Evolutionary conservation across 306 rosid species (phyloP).

Genomic region (Citrullus mucosospermus): DNA sequence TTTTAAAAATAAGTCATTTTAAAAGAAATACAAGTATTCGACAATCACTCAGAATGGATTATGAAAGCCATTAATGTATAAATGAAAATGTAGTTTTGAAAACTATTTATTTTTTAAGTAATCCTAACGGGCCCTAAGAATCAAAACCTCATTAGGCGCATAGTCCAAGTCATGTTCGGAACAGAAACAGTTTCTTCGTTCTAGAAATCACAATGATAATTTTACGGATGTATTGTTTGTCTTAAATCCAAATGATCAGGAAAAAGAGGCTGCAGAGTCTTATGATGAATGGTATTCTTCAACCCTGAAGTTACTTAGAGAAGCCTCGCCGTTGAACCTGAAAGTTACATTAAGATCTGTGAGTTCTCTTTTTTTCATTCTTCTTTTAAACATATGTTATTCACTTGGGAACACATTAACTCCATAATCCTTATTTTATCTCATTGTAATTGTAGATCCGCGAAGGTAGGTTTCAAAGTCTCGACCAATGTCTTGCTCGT

Average conservation of each 20-base stretch:
- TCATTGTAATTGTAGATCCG: constrained; percentile 47
- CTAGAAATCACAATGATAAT: neutral
- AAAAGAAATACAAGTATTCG: too few relatives aligned
- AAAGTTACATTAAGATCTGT: constrained; percentile 77
- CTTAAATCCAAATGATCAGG: constrained; percentile 37
- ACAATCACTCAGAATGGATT: too few relatives aligned
- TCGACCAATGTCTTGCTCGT: constrained; percentile 72
- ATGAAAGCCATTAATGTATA: too few relatives aligned
- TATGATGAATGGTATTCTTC: constrained; percentile 52
- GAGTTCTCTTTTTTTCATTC: constrained; percentile 16
- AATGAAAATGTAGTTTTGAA: too few relatives aligned
- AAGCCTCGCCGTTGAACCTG: constrained; percentile 88
- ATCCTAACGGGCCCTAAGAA: neutral
- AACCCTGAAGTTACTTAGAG: constrained; percentile 44
- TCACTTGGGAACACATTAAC: constrained; percentile 1
- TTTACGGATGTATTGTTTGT: neutral
- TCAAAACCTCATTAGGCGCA: neutral
- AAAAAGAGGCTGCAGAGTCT: constrained; percentile 54
- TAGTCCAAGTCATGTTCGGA: neutral
- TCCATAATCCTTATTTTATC: constrained; percentile 13
- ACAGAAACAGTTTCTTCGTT: neutral
- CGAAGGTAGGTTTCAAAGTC: constrained; percentile 86
- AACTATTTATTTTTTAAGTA: too few relatives aligned
- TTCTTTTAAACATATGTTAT: neutral
- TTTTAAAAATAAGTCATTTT: too few relatives aligned